phyloP scores from a whole-genome alignment of 768 basidiomycete species.

The Termitomyces sp. region DNA sequence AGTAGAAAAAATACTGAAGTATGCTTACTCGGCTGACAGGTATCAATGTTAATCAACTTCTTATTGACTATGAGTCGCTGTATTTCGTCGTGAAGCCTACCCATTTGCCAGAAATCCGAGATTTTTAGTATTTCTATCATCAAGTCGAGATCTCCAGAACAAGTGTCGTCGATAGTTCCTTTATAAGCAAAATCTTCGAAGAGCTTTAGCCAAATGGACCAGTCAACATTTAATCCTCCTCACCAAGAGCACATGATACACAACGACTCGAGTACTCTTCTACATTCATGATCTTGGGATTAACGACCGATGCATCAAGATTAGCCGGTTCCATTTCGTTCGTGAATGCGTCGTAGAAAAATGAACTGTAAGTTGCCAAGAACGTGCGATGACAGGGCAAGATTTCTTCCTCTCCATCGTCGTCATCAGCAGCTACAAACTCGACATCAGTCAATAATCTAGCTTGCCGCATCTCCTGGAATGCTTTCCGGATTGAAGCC shows the following conservation, averaged over 20 bases:
- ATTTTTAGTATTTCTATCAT: constrained; percentile 25
- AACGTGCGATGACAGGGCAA: constrained; percentile 38
- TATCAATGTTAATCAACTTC: constrained; percentile 26
- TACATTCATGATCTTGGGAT: constrained; percentile 10
- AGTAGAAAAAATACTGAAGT: not conserved
- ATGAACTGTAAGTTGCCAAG: constrained; percentile 29
- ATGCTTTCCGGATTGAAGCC: constrained; percentile 18
- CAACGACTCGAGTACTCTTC: constrained; percentile 16
- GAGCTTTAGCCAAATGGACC: not conserved
- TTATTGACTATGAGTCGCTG: constrained; percentile 24
- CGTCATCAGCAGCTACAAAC: constrained; percentile 23
- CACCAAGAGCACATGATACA: constrained; percentile 26
- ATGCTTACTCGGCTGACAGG: constrained; percentile 15
- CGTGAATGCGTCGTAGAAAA: constrained; percentile 28
- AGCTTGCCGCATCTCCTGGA: constrained; percentile 29
- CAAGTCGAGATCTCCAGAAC: constrained; percentile 5
- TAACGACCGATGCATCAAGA: not conserved
- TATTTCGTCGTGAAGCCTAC: constrained; percentile 19
- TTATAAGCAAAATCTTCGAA: constrained; percentile 30
- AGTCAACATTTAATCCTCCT: not conserved
- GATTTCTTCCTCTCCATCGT: constrained; percentile 9
- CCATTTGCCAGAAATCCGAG: constrained; percentile 23
- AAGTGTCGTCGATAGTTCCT: constrained; percentile 4
- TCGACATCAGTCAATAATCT: constrained; percentile 32
- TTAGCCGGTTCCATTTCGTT: constrained; percentile 19